Conservation (phyloP, 2,329 filamentous ascomycete genomes). For the Aureobasidium sp. region DNA sequence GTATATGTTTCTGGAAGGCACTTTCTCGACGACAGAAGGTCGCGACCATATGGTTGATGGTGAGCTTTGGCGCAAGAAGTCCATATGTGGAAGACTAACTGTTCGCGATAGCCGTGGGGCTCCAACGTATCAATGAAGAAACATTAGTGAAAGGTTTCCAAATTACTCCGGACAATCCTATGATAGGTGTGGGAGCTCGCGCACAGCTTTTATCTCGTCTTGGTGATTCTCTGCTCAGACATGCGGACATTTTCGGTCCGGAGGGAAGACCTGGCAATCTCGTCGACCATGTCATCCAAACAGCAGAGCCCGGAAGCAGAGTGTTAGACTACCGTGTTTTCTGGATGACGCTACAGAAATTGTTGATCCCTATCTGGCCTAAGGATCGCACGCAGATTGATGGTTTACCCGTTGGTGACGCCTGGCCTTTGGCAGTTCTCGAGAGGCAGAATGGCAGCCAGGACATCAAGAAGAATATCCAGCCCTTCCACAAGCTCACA, state of each 20-base stretch:
- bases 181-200: conserved; percentile 77
- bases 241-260: conserved; percentile 69
- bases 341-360: conserved; percentile 80
- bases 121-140: conserved; percentile 32
- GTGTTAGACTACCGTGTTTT: conserved; percentile 78
- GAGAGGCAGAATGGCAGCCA: conserved; percentile 34
- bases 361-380: conserved; percentile 78
- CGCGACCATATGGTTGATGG: neutral
- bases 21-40: conserved; percentile 53
- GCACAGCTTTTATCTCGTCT: conserved; percentile 66
- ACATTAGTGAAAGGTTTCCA: conserved; percentile 70
- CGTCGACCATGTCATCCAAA: conserved; percentile 80
- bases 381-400: conserved; percentile 73
- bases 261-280: conserved; percentile 81
- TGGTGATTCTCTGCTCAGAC: conserved; percentile 59
- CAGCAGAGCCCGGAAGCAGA: conserved; percentile 67
- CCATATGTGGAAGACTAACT: conserved; percentile 55
- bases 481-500: conserved; percentile 59
- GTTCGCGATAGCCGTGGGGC: conserved; percentile 48
- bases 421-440: conserved; percentile 63
- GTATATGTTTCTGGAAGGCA: conserved; percentile 83
- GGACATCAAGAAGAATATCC: conserved; percentile 62
- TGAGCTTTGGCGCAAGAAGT: neutral
- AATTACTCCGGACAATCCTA: conserved; percentile 65
- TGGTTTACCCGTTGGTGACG: conserved; percentile 75